Conservation (phyloP, 2,329 filamentous ascomycete species). For the Xylariaceae sp. region DNA sequence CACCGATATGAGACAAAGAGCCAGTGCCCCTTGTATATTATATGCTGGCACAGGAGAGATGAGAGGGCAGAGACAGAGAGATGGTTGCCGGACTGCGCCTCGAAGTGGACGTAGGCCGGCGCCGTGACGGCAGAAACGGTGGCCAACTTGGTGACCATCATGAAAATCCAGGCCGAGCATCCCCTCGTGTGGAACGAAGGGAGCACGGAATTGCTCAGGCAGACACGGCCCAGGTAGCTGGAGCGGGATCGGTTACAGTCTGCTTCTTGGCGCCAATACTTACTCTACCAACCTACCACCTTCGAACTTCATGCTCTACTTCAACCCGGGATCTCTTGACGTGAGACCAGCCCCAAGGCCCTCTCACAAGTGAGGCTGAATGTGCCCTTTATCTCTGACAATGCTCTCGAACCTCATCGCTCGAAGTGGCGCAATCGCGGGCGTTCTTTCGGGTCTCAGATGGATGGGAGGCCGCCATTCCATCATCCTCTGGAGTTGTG, state of each 20-base stretch:
- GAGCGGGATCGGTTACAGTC: background rate
- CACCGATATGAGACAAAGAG: background rate
- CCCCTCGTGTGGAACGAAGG: background rate
- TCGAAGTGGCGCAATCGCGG: background rate
- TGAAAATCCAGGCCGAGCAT: background rate
- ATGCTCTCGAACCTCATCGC: background rate
- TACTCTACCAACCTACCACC: background rate
- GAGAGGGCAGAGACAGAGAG: background rate
- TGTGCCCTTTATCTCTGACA: background rate
- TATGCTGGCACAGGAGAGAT: background rate
- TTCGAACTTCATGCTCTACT: background rate
- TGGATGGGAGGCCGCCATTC: background rate
- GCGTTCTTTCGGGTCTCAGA: conserved; percentile 5
- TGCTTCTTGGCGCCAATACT: background rate
- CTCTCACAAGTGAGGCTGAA: background rate
- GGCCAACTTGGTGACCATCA: background rate
- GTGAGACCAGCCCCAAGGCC: background rate
- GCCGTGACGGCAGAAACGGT: background rate
- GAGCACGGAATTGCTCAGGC: background rate
- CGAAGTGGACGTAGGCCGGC: background rate
- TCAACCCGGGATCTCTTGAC: background rate
- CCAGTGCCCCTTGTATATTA: background rate
- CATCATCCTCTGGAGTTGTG: background rate
- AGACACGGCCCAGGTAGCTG: background rate
- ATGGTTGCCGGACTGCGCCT: background rate